Percentiles rank a stretch among this genome's conserved stretches.
phyloP scores from a whole-genome alignment of 2,329 filamentous ascomycete species.

The Aspergillus fructus region DNA sequence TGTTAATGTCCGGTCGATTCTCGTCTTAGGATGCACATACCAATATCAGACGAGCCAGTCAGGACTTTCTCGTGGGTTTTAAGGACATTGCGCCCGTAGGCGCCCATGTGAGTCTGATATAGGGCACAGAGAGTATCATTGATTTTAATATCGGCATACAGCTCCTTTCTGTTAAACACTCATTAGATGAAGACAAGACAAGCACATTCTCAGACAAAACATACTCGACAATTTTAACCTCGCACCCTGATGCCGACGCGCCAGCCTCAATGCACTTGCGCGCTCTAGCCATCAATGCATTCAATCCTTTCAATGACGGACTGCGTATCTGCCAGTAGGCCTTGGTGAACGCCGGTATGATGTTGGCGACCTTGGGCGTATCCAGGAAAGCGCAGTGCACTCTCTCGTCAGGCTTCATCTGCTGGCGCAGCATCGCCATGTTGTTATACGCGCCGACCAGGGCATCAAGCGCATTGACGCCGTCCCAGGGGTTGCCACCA shows the following conservation, averaged over 20 bases:
- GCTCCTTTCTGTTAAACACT: slow-evolving; percentile 18
- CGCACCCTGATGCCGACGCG: slow-evolving; percentile 36
- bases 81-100: slow-evolving; percentile 39
- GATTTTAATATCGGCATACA: slow-evolving; percentile 48
- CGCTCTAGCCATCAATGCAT: slow-evolving; percentile 28
- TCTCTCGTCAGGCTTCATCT: slow-evolving; percentile 53
- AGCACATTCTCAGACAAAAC: not conserved
- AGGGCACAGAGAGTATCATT: slow-evolving; percentile 47
- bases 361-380: slow-evolving; percentile 55
- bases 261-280: slow-evolving; percentile 37
- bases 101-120: slow-evolving; percentile 48
- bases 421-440: slow-evolving; percentile 56
- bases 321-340: slow-evolving; percentile 49
- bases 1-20: no score
- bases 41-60: slow-evolving; percentile 50
- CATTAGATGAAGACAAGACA: not conserved
- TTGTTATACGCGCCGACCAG: slow-evolving; percentile 48
- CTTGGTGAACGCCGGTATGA: slow-evolving; percentile 55
- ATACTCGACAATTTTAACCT: slow-evolving; percentile 33
- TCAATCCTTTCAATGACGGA: slow-evolving; percentile 43
- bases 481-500: slow-evolving; percentile 58
- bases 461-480: slow-evolving; percentile 61
- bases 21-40: slow-evolving; percentile 16
- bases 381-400: slow-evolving; percentile 56
- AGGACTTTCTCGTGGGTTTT: slow-evolving; percentile 39